Percentiles rank a stretch among this genome's conserved stretches.
phyloP scores from a whole-genome alignment of 2,329 filamentous ascomycete genomes.

The Reticulascus tulasneorum region DNA sequence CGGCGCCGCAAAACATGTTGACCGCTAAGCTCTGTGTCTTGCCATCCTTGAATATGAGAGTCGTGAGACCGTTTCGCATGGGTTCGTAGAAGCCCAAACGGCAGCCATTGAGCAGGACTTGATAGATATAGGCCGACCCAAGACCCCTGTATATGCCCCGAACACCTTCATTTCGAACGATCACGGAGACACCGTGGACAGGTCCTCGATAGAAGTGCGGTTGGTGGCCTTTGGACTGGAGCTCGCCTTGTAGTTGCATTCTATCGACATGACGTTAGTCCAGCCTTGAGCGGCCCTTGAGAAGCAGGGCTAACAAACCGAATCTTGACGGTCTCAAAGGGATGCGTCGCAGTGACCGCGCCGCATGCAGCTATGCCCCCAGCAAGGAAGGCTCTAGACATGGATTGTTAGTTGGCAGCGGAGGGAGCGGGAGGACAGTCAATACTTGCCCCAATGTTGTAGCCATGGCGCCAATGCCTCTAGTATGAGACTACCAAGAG shows the following conservation, averaged over 20 bases:
- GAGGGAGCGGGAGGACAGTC: neutral
- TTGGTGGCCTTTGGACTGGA: conserved; percentile 80
- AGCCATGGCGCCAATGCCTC: conserved; percentile 38
- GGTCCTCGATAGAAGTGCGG: conserved; percentile 88
- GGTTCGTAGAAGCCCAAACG: conserved; percentile 97
- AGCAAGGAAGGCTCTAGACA: conserved; percentile 76
- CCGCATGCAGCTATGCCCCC: conserved; percentile 96
- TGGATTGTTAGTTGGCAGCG: too few relatives aligned
- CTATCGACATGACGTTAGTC: conserved; percentile 40
- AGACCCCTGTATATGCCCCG: conserved; percentile 84
- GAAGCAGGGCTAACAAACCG: too few relatives aligned
- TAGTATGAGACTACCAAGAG: too few relatives aligned
- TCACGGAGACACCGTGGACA: conserved; percentile 85
- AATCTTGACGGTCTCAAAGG: conserved; percentile 98
- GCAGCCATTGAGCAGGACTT: conserved; percentile 93
- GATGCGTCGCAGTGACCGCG: conserved; percentile 94
- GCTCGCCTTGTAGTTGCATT: conserved; percentile 93
- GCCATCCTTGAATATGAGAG: conserved; percentile 65
- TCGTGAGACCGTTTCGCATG: conserved; percentile 69
- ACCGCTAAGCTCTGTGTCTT: conserved; percentile 79
- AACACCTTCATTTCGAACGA: conserved; percentile 84
- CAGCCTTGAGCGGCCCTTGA: too few relatives aligned
- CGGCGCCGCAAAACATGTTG: conserved; percentile 90
- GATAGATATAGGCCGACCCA: conserved; percentile 91
- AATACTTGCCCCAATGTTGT: conserved; percentile 42